phyloP scores from a whole-genome alignment of 495 filamentous ascomycete species.

The Ascobolus immersus region DNA sequence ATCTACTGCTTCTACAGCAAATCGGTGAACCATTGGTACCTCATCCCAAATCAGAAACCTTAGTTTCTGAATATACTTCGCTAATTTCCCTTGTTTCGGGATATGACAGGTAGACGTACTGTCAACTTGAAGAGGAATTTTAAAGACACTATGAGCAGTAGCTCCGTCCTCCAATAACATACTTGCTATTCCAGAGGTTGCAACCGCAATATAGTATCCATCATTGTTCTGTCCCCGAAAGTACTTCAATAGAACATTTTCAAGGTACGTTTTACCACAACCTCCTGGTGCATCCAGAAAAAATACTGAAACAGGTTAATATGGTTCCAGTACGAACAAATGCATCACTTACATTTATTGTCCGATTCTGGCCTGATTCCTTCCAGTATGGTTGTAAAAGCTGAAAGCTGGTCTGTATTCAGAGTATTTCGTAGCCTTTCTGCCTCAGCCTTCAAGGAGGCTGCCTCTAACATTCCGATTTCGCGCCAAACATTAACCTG shows the following conservation, averaged over 20 bases:
- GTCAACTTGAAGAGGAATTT: slow-evolving; percentile 7
- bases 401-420: background rate
- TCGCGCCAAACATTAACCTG: background rate
- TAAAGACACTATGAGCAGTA: slow-evolving; percentile 6
- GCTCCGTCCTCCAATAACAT: slow-evolving; percentile 5
- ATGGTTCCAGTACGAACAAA: background rate
- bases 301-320: slow-evolving; percentile 6
- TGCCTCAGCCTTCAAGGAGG: background rate
- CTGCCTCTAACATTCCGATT: background rate
- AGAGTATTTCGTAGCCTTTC: background rate
- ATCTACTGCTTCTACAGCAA: background rate
- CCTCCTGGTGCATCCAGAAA: slow-evolving; percentile 6
- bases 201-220: slow-evolving; percentile 10
- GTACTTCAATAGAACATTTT: slow-evolving; percentile 6
- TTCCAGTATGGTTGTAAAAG: background rate
- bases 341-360: too few species aligned
- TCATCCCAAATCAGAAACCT: slow-evolving; percentile 1
- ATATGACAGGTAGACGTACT: slow-evolving; percentile 4
- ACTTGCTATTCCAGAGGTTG: slow-evolving; percentile 7
- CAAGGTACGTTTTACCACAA: slow-evolving; percentile 9
- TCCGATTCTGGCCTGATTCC: too few species aligned
- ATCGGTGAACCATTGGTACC: slow-evolving; percentile 1
- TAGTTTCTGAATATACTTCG: background rate
- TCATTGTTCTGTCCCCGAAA: slow-evolving; percentile 5
- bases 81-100: slow-evolving; percentile 2